Base-by-base conservation (phyloP, 2,329 filamentous ascomycete genomes). In the Diaporthe sp. region DNA sequence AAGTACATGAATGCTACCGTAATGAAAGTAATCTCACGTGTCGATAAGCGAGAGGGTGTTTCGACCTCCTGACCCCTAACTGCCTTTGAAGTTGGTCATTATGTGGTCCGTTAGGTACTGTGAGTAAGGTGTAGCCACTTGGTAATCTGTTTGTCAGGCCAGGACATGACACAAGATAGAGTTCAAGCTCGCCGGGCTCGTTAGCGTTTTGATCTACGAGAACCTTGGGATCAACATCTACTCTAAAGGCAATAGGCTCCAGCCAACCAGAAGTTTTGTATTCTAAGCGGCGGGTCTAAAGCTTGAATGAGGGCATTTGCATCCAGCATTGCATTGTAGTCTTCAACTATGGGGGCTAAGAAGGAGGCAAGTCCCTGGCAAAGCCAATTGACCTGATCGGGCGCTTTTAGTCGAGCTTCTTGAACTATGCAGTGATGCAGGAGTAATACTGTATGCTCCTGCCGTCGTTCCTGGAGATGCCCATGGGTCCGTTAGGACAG, bases 231-330 rank as follows among this genome's bases (percentile, higher is more conserved):
- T 13, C 17, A 25, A 39, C 28, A 42, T 42, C 31, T 68, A 68
- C 65, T 53, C 46, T 68, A 68, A 68, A 53, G 46, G 65, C 46
- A 25, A 39, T 68, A 68, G 46, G 42, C 65, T 68, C 46, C 46
- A 25, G 65, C 65, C 65, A 68, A 68, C 31, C 65, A 68, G 13
- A 39, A 68, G 15, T 53, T 68, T 68, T 53, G 65, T n/a, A n/a
- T 68, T 39, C 22, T 68, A 68, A 68, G 65, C 46, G 10, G 62
- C 62, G 44, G 62, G 31, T 31, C 44, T 53, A 53, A 53, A 68
- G 22, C 39, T 53, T 37, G 22, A 39, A 28, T 37, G 65, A 68
- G 25, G 2, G 1, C 31, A 39, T 49, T 15, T 34, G 42, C 39
- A 28, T 34, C 25, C 25, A 31, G 19, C 61, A 65, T 2, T 44